These are phyloP conservation scores for Yamagishiella unicocca DNA, from an alignment of 139 green algal genomes.

Conservation along the genomic window DNA sequence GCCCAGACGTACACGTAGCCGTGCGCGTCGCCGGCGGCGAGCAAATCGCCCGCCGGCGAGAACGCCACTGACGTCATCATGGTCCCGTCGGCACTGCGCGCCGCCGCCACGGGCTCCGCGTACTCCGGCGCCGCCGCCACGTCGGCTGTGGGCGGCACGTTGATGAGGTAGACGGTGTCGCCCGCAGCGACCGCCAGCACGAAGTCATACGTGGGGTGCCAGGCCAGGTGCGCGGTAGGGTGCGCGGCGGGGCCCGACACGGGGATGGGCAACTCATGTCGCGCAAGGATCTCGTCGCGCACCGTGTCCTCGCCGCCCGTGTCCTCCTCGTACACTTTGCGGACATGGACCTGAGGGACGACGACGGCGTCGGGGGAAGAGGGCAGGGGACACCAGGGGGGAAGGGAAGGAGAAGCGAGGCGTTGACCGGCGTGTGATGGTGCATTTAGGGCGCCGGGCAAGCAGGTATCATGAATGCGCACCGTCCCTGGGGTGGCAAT, in stretches of 20 bases:
- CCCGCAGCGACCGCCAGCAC: conserved; percentile 65
- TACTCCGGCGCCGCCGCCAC: conserved; percentile 49
- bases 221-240: conserved; percentile 45
- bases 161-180: conserved; percentile 53
- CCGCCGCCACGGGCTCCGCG: conserved; percentile 31
- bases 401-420: neutral
- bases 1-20: conserved; percentile 67
- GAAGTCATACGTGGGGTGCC: conserved; percentile 64
- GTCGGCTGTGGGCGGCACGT: conserved; percentile 47
- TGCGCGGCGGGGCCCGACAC: neutral
- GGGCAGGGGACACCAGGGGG: neutral
- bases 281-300: conserved; percentile 42
- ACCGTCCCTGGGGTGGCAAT: no score
- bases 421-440: no score
- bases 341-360: conserved; percentile 70
- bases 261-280: conserved; percentile 35
- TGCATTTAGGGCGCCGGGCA: no score
- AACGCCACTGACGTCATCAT: conserved; percentile 63
- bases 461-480: no score
- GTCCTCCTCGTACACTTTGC: conserved; percentile 55
- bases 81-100: conserved; percentile 14
- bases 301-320: conserved; percentile 46
- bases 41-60: conserved; percentile 59
- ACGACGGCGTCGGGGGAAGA: neutral
- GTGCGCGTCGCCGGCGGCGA: conserved; percentile 62